Conservation (phyloP, 148 eudicot genomes). For the Chenopodium album region DNA sequence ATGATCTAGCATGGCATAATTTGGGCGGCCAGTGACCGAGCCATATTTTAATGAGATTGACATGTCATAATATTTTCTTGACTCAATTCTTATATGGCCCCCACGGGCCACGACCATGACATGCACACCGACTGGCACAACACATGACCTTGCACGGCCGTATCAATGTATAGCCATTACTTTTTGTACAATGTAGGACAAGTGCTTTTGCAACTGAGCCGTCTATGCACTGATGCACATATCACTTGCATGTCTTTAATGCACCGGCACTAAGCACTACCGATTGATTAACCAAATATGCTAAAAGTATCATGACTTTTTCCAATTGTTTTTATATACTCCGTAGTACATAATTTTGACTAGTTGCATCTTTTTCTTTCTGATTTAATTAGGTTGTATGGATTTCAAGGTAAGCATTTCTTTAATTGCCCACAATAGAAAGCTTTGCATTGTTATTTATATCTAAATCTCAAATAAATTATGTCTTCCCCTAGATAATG, state of each 20-base stretch:
- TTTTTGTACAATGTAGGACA: not conserved
- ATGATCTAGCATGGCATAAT: too few species aligned
- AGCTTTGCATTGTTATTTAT: not conserved
- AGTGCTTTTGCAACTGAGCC: not conserved
- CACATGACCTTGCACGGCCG: too few species aligned
- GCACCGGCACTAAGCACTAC: not conserved
- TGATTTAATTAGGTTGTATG: not conserved
- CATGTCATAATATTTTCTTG: too few species aligned
- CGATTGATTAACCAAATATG: not conserved
- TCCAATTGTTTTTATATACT: not conserved
- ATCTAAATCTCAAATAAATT: too few species aligned
- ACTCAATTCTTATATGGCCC: too few species aligned
- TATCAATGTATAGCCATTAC: not conserved
- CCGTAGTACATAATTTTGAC: not conserved
- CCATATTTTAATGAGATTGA: too few species aligned
- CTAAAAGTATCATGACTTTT: not conserved
- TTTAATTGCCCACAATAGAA: not conserved
- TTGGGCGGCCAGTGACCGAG: too few species aligned
- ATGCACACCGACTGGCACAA: too few species aligned
- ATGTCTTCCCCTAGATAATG: not conserved
- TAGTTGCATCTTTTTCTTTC: not conserved
- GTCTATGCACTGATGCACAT: not conserved
- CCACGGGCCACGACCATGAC: too few species aligned
- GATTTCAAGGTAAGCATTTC: slow-evolving; percentile 17
- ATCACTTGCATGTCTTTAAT: slow-evolving; percentile 10